These are phyloP conservation scores for Plasmodium fragile DNA, from an alignment of 169 alveolate genomes.

Conservation along the genomic window DNA sequence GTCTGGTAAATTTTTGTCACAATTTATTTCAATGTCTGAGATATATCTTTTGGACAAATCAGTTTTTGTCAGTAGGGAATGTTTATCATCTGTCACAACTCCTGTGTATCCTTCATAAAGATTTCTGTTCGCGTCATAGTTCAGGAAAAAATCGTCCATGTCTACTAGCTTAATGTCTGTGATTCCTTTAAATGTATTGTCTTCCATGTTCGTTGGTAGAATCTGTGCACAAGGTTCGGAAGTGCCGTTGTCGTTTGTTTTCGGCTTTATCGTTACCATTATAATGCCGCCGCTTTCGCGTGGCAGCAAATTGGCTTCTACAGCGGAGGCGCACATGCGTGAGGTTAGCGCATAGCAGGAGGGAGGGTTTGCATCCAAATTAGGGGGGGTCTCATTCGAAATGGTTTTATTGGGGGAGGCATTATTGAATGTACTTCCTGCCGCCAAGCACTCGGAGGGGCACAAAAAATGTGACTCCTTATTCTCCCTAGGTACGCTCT, in stretches of 20 bases:
- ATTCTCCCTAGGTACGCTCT: slow-evolving; percentile 29
- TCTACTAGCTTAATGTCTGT: slow-evolving; percentile 71
- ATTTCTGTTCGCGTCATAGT: slow-evolving; percentile 37
- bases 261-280: slow-evolving; percentile 18
- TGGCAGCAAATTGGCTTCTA: slow-evolving; percentile 22
- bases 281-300: slow-evolving; percentile 30
- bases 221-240: slow-evolving; percentile 39
- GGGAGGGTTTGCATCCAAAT: background rate
- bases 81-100: slow-evolving; percentile 73
- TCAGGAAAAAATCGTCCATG: slow-evolving; percentile 67
- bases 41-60: slow-evolving; percentile 51
- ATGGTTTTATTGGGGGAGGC: background rate
- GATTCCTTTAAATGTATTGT: slow-evolving; percentile 53
- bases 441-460: slow-evolving; percentile 20
- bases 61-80: slow-evolving; percentile 47
- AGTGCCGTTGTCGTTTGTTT: slow-evolving; percentile 25
- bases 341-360: slow-evolving; percentile 27
- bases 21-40: slow-evolving; percentile 65
- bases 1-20: slow-evolving; percentile 34
- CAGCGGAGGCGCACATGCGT: slow-evolving; percentile 57
- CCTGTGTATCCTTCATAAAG: slow-evolving; percentile 69
- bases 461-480: slow-evolving; percentile 50
- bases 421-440: background rate
- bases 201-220: slow-evolving; percentile 34
- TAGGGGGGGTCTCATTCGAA: background rate